A percentile compares a stretch with the other conserved stretches of the same genome.
Evolutionary conservation across 768 basidiomycete species (phyloP).

Genomic region (Auricularia auricula-judae): DNA sequence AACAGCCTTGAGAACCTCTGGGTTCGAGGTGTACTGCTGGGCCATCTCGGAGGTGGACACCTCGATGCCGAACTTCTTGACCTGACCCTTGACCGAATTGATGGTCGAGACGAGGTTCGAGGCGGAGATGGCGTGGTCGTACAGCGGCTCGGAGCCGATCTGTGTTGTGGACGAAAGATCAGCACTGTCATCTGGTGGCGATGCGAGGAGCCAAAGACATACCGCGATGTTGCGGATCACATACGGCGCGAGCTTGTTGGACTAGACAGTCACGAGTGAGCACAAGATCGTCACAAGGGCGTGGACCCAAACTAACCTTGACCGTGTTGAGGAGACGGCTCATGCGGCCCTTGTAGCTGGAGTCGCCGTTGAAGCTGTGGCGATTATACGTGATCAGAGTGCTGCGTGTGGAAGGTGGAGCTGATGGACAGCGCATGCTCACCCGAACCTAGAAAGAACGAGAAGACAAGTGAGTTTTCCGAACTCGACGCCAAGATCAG

Average conservation of each 20-base stretch:
- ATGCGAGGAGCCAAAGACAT: not conserved
- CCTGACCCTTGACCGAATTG: conserved; percentile 7
- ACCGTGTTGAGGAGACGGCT: not conserved
- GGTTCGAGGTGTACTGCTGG: conserved; percentile 9
- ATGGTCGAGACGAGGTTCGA: conserved; percentile 6
- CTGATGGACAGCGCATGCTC: not conserved
- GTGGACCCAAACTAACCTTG: not conserved
- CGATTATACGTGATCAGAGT: not conserved
- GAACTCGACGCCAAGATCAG: not conserved
- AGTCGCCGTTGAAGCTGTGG: conserved; percentile 4
- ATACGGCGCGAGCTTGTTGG: conserved; percentile 4
- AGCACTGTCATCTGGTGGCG: not conserved
- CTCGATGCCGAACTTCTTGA: conserved; percentile 6
- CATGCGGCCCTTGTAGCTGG: not conserved
- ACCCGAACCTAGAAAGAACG: not conserved
- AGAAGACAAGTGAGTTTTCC: not conserved
- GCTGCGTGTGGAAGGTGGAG: not conserved
- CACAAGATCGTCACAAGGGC: not conserved
- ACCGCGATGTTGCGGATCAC: conserved; percentile 7
- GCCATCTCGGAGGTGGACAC: conserved; percentile 13
- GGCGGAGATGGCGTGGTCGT: conserved; percentile 6
- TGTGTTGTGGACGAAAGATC: not conserved
- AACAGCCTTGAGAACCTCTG: conserved; percentile 8
- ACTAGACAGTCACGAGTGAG: not conserved
- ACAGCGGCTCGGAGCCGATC: conserved; percentile 6